Conservation (phyloP, 78 protist species). For the Chrysochromulina parva region DNA sequence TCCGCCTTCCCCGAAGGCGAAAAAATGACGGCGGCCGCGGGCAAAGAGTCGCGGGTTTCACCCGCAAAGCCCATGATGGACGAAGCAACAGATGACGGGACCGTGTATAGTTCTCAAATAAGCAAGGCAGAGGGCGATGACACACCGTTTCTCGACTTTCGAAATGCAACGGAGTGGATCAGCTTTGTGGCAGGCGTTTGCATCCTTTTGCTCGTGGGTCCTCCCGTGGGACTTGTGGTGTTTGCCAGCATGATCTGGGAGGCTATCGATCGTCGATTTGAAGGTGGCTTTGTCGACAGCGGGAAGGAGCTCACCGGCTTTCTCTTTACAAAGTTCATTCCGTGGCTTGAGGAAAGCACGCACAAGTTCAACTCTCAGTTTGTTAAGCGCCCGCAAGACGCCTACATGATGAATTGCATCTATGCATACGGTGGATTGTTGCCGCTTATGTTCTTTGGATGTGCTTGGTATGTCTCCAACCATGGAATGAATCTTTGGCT, state of each 20-base stretch:
- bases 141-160: no score
- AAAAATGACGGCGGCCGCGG: no score
- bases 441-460: not conserved
- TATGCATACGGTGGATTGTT: not conserved
- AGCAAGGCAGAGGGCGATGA: no score
- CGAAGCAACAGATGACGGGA: no score
- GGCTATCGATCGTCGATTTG: not conserved
- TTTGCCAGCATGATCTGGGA: conserved; percentile 28
- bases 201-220: not conserved
- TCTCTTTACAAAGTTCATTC: not conserved
- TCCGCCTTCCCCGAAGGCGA: no score
- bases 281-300: not conserved
- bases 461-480: no score
- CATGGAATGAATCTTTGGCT: no score
- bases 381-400: conserved; percentile 11
- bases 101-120: no score
- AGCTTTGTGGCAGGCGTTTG: not conserved
- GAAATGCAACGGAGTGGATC: not conserved
- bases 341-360: conserved; percentile 26
- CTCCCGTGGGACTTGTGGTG: not conserved
- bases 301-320: not conserved
- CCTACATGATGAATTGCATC: not conserved
- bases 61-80: no score
- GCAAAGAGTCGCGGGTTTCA: no score
- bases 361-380: not conserved